A percentile compares a stretch with the other conserved stretches of the same genome.
Conservation (phyloP, 1,284 basidiomycete genomes). For the Irpex sp. region DNA sequence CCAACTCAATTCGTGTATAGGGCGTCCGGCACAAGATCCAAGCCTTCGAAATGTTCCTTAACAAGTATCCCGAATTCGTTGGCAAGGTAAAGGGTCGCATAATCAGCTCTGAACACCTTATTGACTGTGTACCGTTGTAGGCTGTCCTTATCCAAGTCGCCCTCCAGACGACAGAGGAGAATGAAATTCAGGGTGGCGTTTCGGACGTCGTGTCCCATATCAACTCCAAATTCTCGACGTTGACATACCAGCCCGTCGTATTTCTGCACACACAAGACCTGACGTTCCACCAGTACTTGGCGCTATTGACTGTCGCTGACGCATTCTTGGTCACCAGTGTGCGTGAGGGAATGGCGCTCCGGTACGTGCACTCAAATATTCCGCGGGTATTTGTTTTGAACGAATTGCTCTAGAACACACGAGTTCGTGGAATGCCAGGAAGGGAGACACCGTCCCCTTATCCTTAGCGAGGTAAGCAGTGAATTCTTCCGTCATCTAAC, state of each 20-base stretch:
- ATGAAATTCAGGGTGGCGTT: slow-evolving; percentile 72
- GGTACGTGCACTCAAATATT: slow-evolving; percentile 20
- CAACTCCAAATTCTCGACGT: slow-evolving; percentile 77
- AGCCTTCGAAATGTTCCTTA: slow-evolving; percentile 83
- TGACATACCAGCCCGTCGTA: slow-evolving; percentile 86
- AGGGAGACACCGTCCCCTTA: slow-evolving; percentile 63
- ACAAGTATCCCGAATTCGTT: slow-evolving; percentile 74
- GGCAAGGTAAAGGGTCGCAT: slow-evolving; percentile 47
- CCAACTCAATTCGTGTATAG: slow-evolving; percentile 22
- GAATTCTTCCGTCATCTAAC: background rate
- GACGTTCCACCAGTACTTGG: slow-evolving; percentile 84
- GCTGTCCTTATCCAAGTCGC: slow-evolving; percentile 86
- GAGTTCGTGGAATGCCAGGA: slow-evolving; percentile 86
- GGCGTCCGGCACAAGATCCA: slow-evolving; percentile 82
- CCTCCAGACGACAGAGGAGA: slow-evolving; percentile 76
- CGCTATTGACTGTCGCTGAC: slow-evolving; percentile 78
- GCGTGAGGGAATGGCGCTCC: slow-evolving; percentile 85
- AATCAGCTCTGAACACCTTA: background rate
- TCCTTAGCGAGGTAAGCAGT: slow-evolving; percentile 64
- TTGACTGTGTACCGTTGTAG: slow-evolving; percentile 25
- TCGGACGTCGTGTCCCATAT: slow-evolving; percentile 78
- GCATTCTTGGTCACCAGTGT: slow-evolving; percentile 85
- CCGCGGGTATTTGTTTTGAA: background rate
- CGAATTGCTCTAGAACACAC: slow-evolving; percentile 47
- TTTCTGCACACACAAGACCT: slow-evolving; percentile 87